Percentiles rank a stretch among this genome's conserved stretches.
These are phyloP conservation scores for Trichoderma brevicompactum DNA, from an alignment of 2,329 filamentous ascomycete genomes.

Conservation along the genomic window DNA sequence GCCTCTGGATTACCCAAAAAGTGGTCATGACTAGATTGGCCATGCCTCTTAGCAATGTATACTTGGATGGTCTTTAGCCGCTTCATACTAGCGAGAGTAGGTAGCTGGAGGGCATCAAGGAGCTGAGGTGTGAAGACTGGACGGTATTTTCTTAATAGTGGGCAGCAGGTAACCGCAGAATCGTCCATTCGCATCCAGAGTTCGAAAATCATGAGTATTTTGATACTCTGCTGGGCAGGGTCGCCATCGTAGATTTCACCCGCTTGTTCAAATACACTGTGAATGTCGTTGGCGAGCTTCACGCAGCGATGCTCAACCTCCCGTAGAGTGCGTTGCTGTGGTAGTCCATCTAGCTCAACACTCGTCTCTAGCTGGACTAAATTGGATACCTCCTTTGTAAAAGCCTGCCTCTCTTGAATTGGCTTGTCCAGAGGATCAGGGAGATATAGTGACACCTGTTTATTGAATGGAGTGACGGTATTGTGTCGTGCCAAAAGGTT, in stretches of 20 bases:
- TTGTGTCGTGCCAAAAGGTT: not conserved
- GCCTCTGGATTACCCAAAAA: conserved; percentile 5
- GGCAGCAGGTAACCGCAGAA: conserved; percentile 39
- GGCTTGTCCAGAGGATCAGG: not conserved
- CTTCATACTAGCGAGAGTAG: conserved; percentile 51
- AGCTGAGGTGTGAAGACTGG: conserved; percentile 55
- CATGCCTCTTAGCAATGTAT: conserved; percentile 20
- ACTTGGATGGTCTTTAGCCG: conserved; percentile 47
- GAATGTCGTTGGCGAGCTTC: conserved; percentile 10
- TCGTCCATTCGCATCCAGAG: conserved; percentile 32
- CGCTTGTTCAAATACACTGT: not conserved
- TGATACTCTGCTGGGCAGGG: conserved; percentile 25
- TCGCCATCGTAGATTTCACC: conserved; percentile 9
- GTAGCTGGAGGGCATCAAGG: conserved; percentile 60
- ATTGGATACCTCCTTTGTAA: conserved; percentile 6
- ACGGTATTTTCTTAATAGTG: conserved; percentile 55
- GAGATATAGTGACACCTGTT: not conserved
- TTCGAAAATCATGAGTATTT: conserved; percentile 30
- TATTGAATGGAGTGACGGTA: not conserved
- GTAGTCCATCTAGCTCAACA: not conserved
- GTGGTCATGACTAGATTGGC: not conserved
- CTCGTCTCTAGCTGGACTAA: conserved; percentile 4
- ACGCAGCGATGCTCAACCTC: conserved; percentile 13
- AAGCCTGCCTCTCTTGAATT: not conserved
- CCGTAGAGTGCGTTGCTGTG: not conserved